phyloP scores from a whole-genome alignment of 306 rosid species.

The Luffa aegyptiaca region DNA sequence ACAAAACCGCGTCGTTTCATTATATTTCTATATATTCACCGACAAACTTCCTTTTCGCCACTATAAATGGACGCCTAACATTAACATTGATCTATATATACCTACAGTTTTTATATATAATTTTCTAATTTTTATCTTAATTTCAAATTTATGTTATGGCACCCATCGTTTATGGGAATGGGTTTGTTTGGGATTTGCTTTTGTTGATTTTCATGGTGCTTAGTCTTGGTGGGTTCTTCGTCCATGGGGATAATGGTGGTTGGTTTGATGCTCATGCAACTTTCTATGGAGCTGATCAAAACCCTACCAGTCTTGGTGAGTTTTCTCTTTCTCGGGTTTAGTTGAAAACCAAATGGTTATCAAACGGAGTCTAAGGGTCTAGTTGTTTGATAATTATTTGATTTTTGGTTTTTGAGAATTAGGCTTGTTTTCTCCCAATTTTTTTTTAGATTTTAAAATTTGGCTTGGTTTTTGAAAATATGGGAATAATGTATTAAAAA shows the following conservation, averaged over 20 bases:
- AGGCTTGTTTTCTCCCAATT: no score
- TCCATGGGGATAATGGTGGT: conserved; percentile 15
- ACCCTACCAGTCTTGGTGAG: conserved; percentile 60
- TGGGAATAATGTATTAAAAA: no score
- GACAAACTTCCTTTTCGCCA: not conserved
- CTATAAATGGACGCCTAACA: not conserved
- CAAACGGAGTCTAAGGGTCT: no score
- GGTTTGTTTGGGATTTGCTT: conserved; percentile 17
- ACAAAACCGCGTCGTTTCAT: not conserved
- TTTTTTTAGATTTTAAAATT: no score
- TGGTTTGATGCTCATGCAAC: conserved; percentile 87
- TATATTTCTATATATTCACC: not conserved
- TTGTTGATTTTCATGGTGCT: conserved; percentile 9
- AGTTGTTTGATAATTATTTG: no score
- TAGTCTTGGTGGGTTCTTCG: conserved; percentile 8
- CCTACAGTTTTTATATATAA: no score
- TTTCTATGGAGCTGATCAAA: conserved; percentile 65
- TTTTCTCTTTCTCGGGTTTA: not conserved
- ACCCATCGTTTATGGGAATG: conserved; percentile 19
- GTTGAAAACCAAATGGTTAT: not conserved
- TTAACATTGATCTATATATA: not conserved
- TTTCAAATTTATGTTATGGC: not conserved
- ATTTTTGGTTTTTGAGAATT: no score
- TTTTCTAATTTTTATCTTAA: not conserved
- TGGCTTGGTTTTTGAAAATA: no score